A percentile compares a stretch with the other conserved stretches of the same genome.
These are phyloP conservation scores for Periconia digitata DNA, from an alignment of 2,329 filamentous ascomycete genomes.

Conservation along the genomic window DNA sequence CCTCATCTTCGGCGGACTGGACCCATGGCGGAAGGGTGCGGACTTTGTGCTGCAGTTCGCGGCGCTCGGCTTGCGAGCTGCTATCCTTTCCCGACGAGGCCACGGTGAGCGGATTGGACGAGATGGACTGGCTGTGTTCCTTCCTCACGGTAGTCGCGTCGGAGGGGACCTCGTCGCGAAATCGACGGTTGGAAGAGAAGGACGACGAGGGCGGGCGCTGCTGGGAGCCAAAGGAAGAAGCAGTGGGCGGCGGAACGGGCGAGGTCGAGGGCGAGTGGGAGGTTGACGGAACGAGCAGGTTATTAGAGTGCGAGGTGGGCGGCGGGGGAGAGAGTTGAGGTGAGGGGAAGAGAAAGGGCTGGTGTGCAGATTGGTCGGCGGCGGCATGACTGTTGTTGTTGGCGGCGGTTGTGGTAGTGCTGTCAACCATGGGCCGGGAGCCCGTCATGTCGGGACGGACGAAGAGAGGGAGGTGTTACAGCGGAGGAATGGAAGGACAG, in stretches of 20 bases:
- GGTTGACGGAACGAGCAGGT: too few species aligned
- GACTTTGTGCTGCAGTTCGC: constrained; percentile 36
- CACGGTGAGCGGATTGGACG: constrained; percentile 41
- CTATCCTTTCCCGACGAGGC: constrained; percentile 37
- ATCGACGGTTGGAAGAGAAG: constrained; percentile 22
- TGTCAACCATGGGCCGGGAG: constrained; percentile 28
- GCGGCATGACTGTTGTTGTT: neutral
- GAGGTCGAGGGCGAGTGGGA: constrained; percentile 14
- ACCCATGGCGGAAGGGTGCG: constrained; percentile 44
- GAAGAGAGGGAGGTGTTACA: neutral
- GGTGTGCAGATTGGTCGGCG: neutral
- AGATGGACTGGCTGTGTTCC: constrained; percentile 38
- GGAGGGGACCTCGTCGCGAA: constrained; percentile 26
- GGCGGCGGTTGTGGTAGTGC: constrained; percentile 25
- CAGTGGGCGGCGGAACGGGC: constrained; percentile 32
- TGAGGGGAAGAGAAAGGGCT: constrained; percentile 7
- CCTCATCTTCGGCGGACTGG: constrained; percentile 35
- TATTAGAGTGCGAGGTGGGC: constrained; percentile 7
- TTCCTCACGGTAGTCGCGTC: constrained; percentile 26
- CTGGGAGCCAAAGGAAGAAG: constrained; percentile 29
- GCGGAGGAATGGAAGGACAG: too few species aligned
- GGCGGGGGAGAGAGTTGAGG: constrained; percentile 20
- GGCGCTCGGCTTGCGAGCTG: constrained; percentile 30
- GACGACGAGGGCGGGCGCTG: constrained; percentile 35
- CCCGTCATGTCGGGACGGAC: constrained; percentile 28